phyloP scores from a whole-genome alignment of 2,329 filamentous ascomycete genomes.

The Pyricularia pennisetigena region DNA sequence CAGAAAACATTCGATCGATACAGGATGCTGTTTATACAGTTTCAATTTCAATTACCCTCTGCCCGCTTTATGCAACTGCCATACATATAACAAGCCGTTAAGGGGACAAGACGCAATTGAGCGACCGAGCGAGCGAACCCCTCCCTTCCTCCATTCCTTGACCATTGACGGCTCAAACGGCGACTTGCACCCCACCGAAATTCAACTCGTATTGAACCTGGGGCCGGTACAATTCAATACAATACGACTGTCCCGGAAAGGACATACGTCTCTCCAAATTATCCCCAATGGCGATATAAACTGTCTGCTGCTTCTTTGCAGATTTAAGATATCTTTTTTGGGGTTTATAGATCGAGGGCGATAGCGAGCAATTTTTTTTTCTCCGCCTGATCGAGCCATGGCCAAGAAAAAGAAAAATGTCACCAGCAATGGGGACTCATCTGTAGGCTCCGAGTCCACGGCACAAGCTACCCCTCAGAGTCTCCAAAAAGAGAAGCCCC shows the following conservation, averaged over 20 bases:
- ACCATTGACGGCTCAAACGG: neutral
- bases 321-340: neutral
- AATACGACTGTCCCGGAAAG: neutral
- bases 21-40: neutral
- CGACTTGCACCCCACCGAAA: neutral
- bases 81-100: neutral
- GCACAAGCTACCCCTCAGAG: neutral
- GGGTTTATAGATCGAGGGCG: neutral
- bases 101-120: neutral
- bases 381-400: neutral
- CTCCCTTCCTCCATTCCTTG: neutral
- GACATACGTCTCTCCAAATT: neutral
- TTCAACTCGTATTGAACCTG: neutral
- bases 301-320: neutral
- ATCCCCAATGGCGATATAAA: neutral
- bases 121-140: neutral
- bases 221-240: neutral
- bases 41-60: neutral
- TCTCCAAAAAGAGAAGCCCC: neutral
- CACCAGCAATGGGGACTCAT: neutral
- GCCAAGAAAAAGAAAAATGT: slow-evolving; percentile 3
- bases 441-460: neutral
- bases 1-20: neutral
- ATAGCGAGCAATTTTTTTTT: neutral
- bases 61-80: neutral